Evolutionary conservation across 768 basidiomycete genomes (phyloP).

Genomic region (Solioccasus polychromus): DNA sequence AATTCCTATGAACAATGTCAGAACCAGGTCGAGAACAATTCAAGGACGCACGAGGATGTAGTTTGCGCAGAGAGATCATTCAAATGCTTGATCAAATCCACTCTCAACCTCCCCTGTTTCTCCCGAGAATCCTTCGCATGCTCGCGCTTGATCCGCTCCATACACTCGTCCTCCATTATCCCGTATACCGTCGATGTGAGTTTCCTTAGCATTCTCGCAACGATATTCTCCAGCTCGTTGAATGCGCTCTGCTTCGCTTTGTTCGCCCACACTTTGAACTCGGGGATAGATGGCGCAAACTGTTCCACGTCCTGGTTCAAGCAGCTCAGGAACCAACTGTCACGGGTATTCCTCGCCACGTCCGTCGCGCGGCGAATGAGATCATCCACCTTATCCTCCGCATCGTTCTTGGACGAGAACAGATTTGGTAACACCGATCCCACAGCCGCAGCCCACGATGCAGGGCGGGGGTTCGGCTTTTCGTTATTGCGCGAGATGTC

Average conservation of each 20-base stretch:
- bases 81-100: constrained; percentile 16
- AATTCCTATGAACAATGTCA: constrained; percentile 9
- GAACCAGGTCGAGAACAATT: neutral
- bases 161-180: constrained; percentile 6
- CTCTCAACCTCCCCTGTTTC: constrained; percentile 12
- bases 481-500: no score
- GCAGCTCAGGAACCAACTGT: constrained; percentile 14
- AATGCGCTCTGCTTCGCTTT: neutral
- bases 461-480: no score
- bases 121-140: constrained; percentile 1
- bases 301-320: constrained; percentile 4
- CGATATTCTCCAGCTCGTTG: neutral
- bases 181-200: constrained; percentile 7
- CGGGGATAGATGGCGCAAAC: neutral
- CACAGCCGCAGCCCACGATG: no score
- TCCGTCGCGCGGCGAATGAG: constrained; percentile 3
- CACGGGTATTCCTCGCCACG: constrained; percentile 1
- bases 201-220: constrained; percentile 7
- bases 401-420: neutral
- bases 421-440: no score
- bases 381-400: neutral
- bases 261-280: neutral
- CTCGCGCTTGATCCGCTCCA: neutral
- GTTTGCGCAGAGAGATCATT: constrained; percentile 12
- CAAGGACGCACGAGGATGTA: constrained; percentile 6